Percentiles rank a stretch among this genome's conserved stretches.
Evolutionary conservation across 768 basidiomycete genomes (phyloP).

Genomic region (Mycena capillaripes): DNA sequence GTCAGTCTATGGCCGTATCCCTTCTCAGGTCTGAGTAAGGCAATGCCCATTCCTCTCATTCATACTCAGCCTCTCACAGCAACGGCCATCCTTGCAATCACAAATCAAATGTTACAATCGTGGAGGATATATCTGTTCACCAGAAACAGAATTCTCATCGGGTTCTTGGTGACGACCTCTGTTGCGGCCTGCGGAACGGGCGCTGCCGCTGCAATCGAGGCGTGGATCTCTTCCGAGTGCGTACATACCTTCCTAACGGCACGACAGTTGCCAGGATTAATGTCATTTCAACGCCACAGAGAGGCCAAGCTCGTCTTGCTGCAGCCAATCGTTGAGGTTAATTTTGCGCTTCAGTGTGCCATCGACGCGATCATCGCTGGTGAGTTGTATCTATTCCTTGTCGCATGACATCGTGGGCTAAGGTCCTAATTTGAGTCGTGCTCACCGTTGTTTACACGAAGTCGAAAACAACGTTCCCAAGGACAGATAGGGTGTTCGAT

Average conservation of each 20-base stretch:
- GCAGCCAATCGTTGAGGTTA: conserved; percentile 1
- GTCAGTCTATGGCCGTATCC: not conserved
- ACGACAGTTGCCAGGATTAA: too few relatives aligned
- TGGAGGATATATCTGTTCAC: conserved; percentile 19
- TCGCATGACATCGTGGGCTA: not conserved
- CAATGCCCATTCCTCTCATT: not conserved
- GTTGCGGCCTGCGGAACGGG: conserved; percentile 6
- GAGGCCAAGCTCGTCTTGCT: not conserved
- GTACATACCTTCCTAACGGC: not conserved
- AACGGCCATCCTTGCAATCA: conserved; percentile 15
- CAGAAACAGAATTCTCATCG: not conserved
- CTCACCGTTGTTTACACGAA: not conserved
- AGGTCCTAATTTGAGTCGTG: not conserved
- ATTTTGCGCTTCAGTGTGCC: not conserved
- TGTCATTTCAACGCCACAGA: not conserved
- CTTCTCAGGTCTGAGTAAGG: conserved; percentile 11
- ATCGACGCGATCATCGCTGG: conserved; percentile 15
- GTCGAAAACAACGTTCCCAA: not conserved
- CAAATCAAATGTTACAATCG: conserved; percentile 11
- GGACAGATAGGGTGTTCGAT: conserved; percentile 1
- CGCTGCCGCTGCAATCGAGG: not conserved
- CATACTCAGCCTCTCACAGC: not conserved
- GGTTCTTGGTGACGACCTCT: not conserved
- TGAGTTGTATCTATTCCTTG: not conserved
- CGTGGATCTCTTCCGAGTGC: conserved; percentile 13